These are phyloP conservation scores for Nepenthes mirabilis DNA, from an alignment of 148 eudicot species.

Conservation along the genomic window DNA sequence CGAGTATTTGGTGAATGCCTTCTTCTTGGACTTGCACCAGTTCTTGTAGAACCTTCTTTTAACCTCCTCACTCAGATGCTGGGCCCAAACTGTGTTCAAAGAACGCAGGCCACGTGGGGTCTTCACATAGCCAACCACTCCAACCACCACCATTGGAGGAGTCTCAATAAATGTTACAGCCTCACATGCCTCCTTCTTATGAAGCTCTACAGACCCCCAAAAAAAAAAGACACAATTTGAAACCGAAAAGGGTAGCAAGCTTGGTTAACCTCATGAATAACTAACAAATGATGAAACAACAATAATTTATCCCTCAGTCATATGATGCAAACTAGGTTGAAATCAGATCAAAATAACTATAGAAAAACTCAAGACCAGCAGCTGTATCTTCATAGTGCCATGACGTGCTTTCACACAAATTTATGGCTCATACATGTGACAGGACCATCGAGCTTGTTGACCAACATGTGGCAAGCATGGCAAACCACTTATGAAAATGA, in stretches of 20 bases:
- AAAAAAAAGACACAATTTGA: not conserved
- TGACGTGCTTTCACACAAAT: too few relatives aligned
- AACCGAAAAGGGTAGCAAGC: not conserved
- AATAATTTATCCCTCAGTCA: too few relatives aligned
- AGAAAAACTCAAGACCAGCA: not conserved
- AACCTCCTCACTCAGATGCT: conserved; percentile 59
- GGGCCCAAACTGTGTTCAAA: conserved; percentile 84
- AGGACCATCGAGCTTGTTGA: not conserved
- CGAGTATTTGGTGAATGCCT: conserved; percentile 66
- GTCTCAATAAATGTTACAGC: conserved; percentile 74
- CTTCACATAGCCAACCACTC: conserved; percentile 64
- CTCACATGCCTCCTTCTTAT: conserved; percentile 84
- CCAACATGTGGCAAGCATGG: not conserved
- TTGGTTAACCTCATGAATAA: not conserved
- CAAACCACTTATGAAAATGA: not conserved
- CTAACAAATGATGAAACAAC: too few relatives aligned
- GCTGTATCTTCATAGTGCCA: too few relatives aligned
- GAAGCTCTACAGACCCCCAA: conserved; percentile 32
- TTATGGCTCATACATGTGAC: too few relatives aligned
- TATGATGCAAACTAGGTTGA: too few relatives aligned
- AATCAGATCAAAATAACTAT: too few relatives aligned
- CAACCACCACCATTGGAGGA: conserved; percentile 65
- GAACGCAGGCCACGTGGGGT: conserved; percentile 72
- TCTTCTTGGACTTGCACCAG: conserved; percentile 84
- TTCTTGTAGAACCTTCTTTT: conserved; percentile 78